Evolutionary conservation across 768 basidiomycete species (phyloP).

Genomic region (Crassisporium funariophilum): DNA sequence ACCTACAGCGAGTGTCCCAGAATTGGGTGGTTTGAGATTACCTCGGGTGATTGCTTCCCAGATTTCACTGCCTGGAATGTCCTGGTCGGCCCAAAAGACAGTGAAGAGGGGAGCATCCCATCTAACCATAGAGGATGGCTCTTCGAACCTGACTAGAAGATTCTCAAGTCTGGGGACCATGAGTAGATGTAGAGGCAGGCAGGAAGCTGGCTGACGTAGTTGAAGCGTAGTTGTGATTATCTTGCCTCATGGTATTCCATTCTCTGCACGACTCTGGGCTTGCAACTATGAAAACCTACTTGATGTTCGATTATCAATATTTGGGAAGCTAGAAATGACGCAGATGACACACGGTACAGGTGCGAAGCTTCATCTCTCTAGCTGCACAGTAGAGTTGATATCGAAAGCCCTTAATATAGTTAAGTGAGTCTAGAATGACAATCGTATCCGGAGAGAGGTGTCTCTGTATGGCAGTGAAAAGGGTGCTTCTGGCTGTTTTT

Average conservation of each 20-base stretch:
- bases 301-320: background rate
- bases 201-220: conserved; percentile 64
- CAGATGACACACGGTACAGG: conserved; percentile 79
- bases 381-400: conserved; percentile 99
- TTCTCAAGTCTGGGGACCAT: conserved; percentile 68
- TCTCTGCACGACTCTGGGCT: conserved; percentile 73
- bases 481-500: conserved; percentile 82
- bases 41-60: conserved; percentile 84
- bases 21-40: conserved; percentile 83
- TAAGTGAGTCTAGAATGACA: conserved; percentile 87
- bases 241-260: conserved; percentile 65
- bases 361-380: conserved; percentile 79
- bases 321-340: background rate
- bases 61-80: conserved; percentile 66
- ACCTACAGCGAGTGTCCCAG: conserved; percentile 69
- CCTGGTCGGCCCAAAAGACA: conserved; percentile 71
- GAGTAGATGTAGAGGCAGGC: conserved; percentile 7
- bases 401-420: conserved; percentile 98
- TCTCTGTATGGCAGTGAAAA: conserved; percentile 84
- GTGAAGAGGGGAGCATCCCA: conserved; percentile 98
- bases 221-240: conserved; percentile 53
- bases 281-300: conserved; percentile 74
- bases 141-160: conserved; percentile 87
- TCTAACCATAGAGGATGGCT: conserved; percentile 96
- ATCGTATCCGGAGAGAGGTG: conserved; percentile 71